Conservation (phyloP, 345 rosid species). For the Eucalyptus marginata region DNA sequence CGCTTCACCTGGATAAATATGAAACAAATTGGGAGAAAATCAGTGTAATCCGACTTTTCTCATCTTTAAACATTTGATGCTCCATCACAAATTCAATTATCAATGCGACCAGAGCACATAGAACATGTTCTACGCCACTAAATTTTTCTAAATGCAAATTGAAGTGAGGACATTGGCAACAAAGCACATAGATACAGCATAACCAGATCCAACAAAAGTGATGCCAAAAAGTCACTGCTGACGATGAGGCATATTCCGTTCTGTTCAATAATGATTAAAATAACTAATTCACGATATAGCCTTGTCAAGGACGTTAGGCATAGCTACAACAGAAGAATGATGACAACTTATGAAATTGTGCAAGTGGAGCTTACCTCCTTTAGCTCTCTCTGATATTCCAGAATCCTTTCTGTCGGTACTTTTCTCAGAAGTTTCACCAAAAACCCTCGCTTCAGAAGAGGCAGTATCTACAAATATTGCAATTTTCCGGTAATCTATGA, state of each 20-base stretch:
- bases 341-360: not conserved
- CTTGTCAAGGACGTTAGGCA: not conserved
- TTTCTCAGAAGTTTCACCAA: constrained; percentile 51
- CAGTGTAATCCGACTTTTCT: not conserved
- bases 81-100: not conserved
- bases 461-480: constrained; percentile 65
- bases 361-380: constrained; percentile 27
- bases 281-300: not conserved
- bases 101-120: not conserved
- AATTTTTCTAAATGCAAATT: not conserved
- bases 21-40: not conserved
- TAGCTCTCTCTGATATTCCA: constrained; percentile 74
- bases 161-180: not conserved
- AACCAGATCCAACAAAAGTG: not conserved
- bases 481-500: constrained; percentile 77
- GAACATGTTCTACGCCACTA: not conserved
- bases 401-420: constrained; percentile 35
- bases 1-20: constrained; percentile 47
- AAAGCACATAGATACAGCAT: not conserved
- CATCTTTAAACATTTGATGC: not conserved
- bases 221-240: not conserved
- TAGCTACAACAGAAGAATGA: not conserved
- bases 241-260: not conserved
- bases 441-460: constrained; percentile 52
- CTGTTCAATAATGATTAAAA: not conserved